Percentiles rank a stretch among this genome's conserved stretches.
phyloP scores from a whole-genome alignment of 257 asterid genomes.

The Galeopsis tetrahit region DNA sequence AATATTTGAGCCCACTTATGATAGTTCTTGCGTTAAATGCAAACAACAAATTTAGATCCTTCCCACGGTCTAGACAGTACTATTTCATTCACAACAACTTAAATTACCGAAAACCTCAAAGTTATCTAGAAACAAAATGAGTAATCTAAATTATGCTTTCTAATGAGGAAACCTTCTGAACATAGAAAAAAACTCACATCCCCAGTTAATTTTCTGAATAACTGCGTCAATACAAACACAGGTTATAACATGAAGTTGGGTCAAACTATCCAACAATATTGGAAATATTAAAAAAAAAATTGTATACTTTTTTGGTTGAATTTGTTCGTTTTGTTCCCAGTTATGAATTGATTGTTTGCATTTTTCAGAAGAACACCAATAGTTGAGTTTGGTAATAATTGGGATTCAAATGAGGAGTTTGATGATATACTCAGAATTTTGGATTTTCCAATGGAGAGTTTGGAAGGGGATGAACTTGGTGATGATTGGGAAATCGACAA shows the following conservation, averaged over 20 bases:
- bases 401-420: conserved; percentile 43
- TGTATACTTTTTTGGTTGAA: conserved; percentile 54
- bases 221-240: conserved; percentile 47
- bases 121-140: no score
- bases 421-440: conserved; percentile 48
- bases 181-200: conserved; percentile 78
- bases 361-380: not conserved
- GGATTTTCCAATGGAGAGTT: conserved; percentile 69
- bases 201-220: conserved; percentile 74
- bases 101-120: no score
- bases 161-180: no score
- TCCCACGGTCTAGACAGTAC: conserved; percentile 83
- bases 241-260: conserved; percentile 24
- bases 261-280: no score
- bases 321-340: not conserved
- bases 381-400: conserved; percentile 27
- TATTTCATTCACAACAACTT: conserved; percentile 40
- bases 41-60: conserved; percentile 78
- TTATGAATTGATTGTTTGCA: conserved; percentile 30
- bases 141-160: no score
- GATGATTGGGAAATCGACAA: conserved; percentile 65
- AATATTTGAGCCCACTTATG: conserved; percentile 85
- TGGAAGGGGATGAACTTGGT: conserved; percentile 54
- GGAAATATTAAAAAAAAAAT: not conserved
- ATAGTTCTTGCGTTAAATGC: no score